Conservation (phyloP, 2,329 filamentous ascomycete genomes). For the Exophiala phaeomuriformis region DNA sequence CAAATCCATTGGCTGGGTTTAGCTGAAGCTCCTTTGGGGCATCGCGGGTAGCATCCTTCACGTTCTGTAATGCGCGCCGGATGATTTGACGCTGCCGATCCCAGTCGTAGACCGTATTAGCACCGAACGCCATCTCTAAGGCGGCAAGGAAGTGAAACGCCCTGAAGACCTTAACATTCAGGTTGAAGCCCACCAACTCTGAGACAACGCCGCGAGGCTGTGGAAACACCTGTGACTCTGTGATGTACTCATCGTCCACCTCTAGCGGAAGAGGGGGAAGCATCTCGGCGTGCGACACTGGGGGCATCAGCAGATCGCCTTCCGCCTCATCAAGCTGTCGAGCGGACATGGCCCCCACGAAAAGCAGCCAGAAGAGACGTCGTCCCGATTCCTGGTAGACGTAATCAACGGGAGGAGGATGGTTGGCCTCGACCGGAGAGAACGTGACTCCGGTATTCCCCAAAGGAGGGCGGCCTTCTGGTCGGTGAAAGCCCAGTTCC, state of each 20-base stretch:
- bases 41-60: conserved; percentile 60
- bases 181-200: conserved; percentile 70
- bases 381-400: conserved; percentile 46
- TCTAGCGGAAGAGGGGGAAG: conserved; percentile 75
- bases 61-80: conserved; percentile 61
- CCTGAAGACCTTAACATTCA: conserved; percentile 67
- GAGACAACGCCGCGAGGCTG: conserved; percentile 64
- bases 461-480: conserved; percentile 17
- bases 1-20: conserved; percentile 23
- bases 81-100: conserved; percentile 68
- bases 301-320: conserved; percentile 65
- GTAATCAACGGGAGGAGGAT: conserved; percentile 28
- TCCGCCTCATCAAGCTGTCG: conserved; percentile 67
- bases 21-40: conserved; percentile 58
- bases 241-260: conserved; percentile 76
- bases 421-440: conserved; percentile 13
- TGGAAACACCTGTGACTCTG: conserved; percentile 59
- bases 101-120: conserved; percentile 68
- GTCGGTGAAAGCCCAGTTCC: conserved; percentile 35
- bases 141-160: conserved; percentile 72
- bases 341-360: conserved; percentile 69
- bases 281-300: conserved; percentile 64
- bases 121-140: conserved; percentile 76
- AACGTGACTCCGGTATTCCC: conserved; percentile 27
- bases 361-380: conserved; percentile 72